Evolutionary conservation across 2,329 filamentous ascomycete species (phyloP).

Genomic region (Fusarium euwallaceae): DNA sequence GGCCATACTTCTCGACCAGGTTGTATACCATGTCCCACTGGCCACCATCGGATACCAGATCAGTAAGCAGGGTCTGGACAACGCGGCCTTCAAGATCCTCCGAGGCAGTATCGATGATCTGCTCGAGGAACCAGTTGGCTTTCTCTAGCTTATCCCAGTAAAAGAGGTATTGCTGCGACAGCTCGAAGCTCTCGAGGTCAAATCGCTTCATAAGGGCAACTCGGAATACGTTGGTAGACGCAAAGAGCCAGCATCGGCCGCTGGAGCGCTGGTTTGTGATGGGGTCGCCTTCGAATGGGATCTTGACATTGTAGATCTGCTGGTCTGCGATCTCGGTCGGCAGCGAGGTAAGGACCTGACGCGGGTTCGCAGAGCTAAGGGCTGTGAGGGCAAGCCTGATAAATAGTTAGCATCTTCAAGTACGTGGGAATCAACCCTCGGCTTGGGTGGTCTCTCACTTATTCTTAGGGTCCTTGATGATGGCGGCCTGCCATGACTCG

Average conservation of each 20-base stretch:
- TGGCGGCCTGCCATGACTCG: conserved; percentile 70
- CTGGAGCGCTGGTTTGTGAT: conserved; percentile 88
- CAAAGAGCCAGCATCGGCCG: conserved; percentile 93
- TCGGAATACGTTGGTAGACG: conserved; percentile 90
- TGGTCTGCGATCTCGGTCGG: conserved; percentile 75
- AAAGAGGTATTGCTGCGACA: conserved; percentile 90
- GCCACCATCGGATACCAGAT: conserved; percentile 83
- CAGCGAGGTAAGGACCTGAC: conserved; percentile 74
- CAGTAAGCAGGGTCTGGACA: conserved; percentile 75
- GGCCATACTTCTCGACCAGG: conserved; percentile 86
- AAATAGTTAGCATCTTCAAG: conserved; percentile 3
- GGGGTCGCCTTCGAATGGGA: conserved; percentile 84
- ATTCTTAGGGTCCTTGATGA: conserved; percentile 75
- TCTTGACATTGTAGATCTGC: conserved; percentile 86
- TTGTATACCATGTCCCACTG: conserved; percentile 96
- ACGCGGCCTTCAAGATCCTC: conserved; percentile 80
- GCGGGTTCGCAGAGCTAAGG: conserved; percentile 76
- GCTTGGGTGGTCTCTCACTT: conserved; percentile 58
- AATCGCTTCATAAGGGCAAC: conserved; percentile 90
- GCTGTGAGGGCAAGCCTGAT: conserved; percentile 80
- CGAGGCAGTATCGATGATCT: conserved; percentile 79
- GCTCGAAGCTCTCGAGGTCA: conserved; percentile 81
- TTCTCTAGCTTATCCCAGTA: conserved; percentile 97
- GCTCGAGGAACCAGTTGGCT: conserved; percentile 89
- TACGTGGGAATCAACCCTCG: neutral